Percentiles rank a stretch among this genome's conserved stretches.
These are phyloP conservation scores for Arthrobotrys musiformis DNA, from an alignment of 2,329 filamentous ascomycete species.

Conservation along the genomic window DNA sequence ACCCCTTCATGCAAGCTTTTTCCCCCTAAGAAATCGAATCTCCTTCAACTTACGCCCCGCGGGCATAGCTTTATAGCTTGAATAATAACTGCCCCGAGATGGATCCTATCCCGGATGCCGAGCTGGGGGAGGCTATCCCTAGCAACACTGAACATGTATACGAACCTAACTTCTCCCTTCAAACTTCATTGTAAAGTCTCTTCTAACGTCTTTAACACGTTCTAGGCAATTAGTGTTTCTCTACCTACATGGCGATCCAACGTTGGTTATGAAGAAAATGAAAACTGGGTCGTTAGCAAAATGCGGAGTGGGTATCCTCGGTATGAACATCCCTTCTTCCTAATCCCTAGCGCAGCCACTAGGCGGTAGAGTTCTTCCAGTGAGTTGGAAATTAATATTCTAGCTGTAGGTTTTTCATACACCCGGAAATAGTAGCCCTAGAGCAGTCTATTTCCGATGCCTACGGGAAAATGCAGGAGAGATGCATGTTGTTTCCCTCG, in stretches of 20 bases:
- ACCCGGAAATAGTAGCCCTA: conserved; percentile 81
- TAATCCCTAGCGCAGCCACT: conserved; percentile 50
- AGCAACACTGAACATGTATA: conserved; percentile 50
- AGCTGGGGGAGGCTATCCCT: conserved; percentile 37
- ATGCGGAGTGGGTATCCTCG: conserved; percentile 93
- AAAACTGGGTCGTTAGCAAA: conserved; percentile 82
- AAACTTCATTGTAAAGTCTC: background rate
- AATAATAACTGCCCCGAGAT: background rate
- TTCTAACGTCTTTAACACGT: background rate
- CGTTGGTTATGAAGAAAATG: conserved; percentile 91
- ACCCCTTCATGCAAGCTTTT: background rate
- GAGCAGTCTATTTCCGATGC: conserved; percentile 73
- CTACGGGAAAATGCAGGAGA: conserved; percentile 72
- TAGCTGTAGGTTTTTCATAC: conserved; percentile 81
- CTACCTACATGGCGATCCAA: conserved; percentile 92
- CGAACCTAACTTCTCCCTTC: background rate
- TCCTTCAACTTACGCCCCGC: too few relatives aligned
- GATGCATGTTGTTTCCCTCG: conserved; percentile 86
- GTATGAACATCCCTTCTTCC: conserved; percentile 64
- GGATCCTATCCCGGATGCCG: background rate
- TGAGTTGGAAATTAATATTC: background rate
- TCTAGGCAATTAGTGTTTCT: conserved; percentile 92
- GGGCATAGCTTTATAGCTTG: background rate
- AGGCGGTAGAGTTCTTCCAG: background rate
- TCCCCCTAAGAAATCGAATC: background rate